Evolutionary conservation across 768 basidiomycete genomes (phyloP).

Genomic region (Amylocystis lapponica): DNA sequence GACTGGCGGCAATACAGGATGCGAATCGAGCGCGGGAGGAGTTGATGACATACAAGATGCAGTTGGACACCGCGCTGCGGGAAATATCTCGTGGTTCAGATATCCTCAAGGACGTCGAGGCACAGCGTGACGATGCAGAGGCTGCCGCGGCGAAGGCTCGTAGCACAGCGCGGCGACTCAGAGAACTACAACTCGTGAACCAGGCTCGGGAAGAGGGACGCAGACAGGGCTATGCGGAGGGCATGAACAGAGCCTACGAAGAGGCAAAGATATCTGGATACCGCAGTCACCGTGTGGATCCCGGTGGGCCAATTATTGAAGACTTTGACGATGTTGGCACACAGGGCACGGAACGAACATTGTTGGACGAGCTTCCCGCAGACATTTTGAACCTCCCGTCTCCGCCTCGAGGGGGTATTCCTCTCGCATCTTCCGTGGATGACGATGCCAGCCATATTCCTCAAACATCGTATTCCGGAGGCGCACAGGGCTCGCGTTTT

Average conservation of each 20-base stretch:
- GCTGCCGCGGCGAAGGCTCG: constrained; percentile 39
- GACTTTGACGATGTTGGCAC: neutral
- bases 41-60: constrained; percentile 39
- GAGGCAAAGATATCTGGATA: constrained; percentile 10
- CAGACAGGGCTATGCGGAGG: constrained; percentile 36
- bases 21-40: constrained; percentile 34
- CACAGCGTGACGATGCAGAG: constrained; percentile 40
- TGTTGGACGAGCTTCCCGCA: constrained; percentile 7
- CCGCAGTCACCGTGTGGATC: constrained; percentile 2
- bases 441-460: neutral
- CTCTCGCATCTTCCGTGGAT: constrained; percentile 2
- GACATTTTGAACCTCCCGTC: constrained; percentile 9
- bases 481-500: constrained; percentile 20
- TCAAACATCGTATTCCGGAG: constrained; percentile 1
- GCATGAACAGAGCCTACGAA: constrained; percentile 24
- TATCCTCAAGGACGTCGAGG: constrained; percentile 36
- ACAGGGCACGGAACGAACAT: constrained; percentile 1
- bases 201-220: constrained; percentile 40
- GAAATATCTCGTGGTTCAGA: constrained; percentile 39
- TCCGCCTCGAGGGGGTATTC: constrained; percentile 3
- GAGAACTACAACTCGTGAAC: constrained; percentile 36
- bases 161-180: constrained; percentile 37
- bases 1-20: constrained; percentile 34
- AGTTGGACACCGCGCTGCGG: constrained; percentile 39
- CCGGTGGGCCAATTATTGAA: constrained; percentile 3